phyloP scores from a whole-genome alignment of 208 protist species.

The Novymonas esmeraldas region DNA sequence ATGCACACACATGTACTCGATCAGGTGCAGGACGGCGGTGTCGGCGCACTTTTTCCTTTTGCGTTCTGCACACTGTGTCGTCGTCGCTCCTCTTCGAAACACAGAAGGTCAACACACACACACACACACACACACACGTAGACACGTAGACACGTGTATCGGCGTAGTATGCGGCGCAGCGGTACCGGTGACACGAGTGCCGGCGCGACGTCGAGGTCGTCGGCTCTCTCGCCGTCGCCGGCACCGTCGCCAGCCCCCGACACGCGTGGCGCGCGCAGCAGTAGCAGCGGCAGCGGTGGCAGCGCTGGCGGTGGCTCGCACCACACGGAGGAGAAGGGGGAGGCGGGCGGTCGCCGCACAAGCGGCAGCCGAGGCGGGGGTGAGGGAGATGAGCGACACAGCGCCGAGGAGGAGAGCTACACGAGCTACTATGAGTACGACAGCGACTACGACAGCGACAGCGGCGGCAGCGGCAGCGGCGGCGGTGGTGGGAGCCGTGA shows the following conservation, averaged over 20 bases:
- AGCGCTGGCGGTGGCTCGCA: conserved; percentile 5
- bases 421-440: conserved; percentile 34
- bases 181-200: background rate
- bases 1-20: background rate
- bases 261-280: background rate
- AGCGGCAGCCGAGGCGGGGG: background rate
- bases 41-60: too few species aligned
- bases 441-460: conserved; percentile 32
- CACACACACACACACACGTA: too few species aligned
- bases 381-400: background rate
- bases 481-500: conserved; percentile 24
- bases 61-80: too few species aligned
- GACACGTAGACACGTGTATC: too few species aligned
- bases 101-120: too few species aligned
- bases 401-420: background rate
- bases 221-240: background rate
- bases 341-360: background rate
- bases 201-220: background rate
- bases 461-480: conserved; percentile 15
- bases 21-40: too few species aligned
- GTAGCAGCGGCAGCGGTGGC: background rate
- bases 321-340: conserved; percentile 22
- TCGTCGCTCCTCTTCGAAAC: too few species aligned
- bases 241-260: background rate
- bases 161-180: too few species aligned